Percentiles rank a stretch among this genome's conserved stretches.
phyloP scores from a whole-genome alignment of 208 protist genomes.

The Trichomonas gallinae region DNA sequence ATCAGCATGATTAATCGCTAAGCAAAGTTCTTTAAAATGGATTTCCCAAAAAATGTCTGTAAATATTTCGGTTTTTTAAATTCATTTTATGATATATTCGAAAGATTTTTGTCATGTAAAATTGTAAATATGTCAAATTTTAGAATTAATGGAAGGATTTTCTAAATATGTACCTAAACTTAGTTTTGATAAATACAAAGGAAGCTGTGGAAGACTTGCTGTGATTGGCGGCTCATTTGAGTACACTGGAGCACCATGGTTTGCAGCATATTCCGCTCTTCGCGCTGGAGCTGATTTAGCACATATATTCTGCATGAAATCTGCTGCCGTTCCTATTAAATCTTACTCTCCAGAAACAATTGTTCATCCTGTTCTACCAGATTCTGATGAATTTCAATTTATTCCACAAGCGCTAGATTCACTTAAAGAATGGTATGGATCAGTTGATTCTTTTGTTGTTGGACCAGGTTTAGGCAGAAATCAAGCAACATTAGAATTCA shows the following conservation, averaged over 20 bases:
- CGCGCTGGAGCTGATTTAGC: conserved; percentile 49
- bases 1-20: too few relatives aligned
- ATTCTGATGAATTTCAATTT: not conserved
- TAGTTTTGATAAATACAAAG: conserved; percentile 41
- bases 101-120: too few relatives aligned
- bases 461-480: conserved; percentile 54
- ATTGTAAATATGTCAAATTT: too few relatives aligned
- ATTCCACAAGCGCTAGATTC: not conserved
- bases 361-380: conserved; percentile 46
- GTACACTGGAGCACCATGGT: conserved; percentile 65
- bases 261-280: conserved; percentile 46
- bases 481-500: conserved; percentile 26
- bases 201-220: conserved; percentile 46
- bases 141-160: not conserved
- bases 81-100: too few relatives aligned
- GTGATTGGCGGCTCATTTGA: conserved; percentile 56
- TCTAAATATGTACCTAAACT: conserved; percentile 35
- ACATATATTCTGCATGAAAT: conserved; percentile 52
- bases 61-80: too few relatives aligned
- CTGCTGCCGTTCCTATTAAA: conserved; percentile 54
- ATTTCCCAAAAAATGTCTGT: too few relatives aligned
- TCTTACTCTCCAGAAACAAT: conserved; percentile 58
- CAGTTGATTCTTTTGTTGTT: conserved; percentile 42
- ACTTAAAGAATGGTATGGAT: conserved; percentile 23
- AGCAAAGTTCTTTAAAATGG: too few relatives aligned